These are phyloP conservation scores for Rhizopus delemar DNA, from an alignment of 371 early-diverging fungal genomes.

Conservation along the genomic window DNA sequence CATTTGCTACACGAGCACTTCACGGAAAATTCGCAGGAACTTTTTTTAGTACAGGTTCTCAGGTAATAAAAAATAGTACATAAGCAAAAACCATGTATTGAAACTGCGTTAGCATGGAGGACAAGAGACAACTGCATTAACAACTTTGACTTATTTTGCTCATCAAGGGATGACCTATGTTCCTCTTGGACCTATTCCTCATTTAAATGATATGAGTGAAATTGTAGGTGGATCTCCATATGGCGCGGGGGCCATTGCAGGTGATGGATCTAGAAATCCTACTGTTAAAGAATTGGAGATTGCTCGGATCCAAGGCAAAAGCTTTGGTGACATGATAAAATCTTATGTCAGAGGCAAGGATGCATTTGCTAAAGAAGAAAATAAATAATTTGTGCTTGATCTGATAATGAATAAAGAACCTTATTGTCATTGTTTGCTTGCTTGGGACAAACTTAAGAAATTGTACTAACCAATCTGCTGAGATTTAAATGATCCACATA, in stretches of 20 bases:
- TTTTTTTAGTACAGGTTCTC: constrained; percentile 66
- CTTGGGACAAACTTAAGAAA: too few species aligned
- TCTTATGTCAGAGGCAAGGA: constrained; percentile 29
- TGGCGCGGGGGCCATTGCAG: constrained; percentile 66
- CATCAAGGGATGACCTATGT: constrained; percentile 85
- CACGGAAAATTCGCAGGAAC: constrained; percentile 59
- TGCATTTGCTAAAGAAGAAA: constrained; percentile 17
- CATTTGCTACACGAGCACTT: constrained; percentile 60
- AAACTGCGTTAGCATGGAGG: constrained; percentile 66
- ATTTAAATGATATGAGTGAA: constrained; percentile 33
- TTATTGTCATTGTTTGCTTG: too few species aligned
- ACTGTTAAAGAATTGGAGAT: constrained; percentile 60
- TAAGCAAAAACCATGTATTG: constrained; percentile 40
- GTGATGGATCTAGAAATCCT: constrained; percentile 65
- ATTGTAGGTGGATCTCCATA: constrained; percentile 58
- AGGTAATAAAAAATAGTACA: constrained; percentile 20
- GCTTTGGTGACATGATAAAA: constrained; percentile 53
- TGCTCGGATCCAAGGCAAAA: constrained; percentile 62
- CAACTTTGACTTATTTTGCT: constrained; percentile 67
- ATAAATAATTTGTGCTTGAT: neutral
- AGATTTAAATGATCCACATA: too few species aligned
- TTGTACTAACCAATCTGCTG: too few species aligned
- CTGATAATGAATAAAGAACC: too few species aligned
- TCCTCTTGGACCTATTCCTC: constrained; percentile 64
- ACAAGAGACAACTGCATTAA: constrained; percentile 71